These are phyloP conservation scores for Penicillium oxalicum DNA, from an alignment of 2,329 filamentous ascomycete genomes.

Conservation along the genomic window DNA sequence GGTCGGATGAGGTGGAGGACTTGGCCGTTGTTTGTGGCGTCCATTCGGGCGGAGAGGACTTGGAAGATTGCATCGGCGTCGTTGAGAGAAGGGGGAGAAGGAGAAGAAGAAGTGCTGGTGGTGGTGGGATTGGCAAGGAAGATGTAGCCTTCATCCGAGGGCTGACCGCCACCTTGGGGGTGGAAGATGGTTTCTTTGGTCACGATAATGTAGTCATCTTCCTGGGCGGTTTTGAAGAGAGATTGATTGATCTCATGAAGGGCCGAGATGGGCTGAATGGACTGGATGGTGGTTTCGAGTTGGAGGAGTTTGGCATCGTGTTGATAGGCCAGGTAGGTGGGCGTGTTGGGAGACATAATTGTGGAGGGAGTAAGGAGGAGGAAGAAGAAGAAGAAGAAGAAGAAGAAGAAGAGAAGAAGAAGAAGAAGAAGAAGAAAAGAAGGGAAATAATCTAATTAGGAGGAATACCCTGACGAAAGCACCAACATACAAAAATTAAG, in stretches of 20 bases:
- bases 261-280: conserved; percentile 45
- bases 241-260: conserved; percentile 48
- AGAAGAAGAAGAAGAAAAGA: neutral
- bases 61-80: neutral
- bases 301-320: conserved; percentile 38
- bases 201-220: conserved; percentile 52
- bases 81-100: too few species aligned
- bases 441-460: too few species aligned
- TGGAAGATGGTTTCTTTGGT: conserved; percentile 67
- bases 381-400: neutral
- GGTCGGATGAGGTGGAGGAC: conserved; percentile 64
- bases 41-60: conserved; percentile 4
- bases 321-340: conserved; percentile 28
- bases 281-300: conserved; percentile 42
- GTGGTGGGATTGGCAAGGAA: neutral
- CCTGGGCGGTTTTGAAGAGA: conserved; percentile 54
- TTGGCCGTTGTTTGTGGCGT: conserved; percentile 22
- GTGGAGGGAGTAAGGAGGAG: neutral
- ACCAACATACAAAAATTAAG: too few species aligned
- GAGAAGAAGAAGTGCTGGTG: neutral
- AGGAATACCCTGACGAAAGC: too few species aligned
- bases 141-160: conserved; percentile 60
- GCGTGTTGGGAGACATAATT: conserved; percentile 4
- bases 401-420: neutral
- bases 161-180: conserved; percentile 68